A percentile compares a stretch with the other conserved stretches of the same genome.
phyloP scores from a whole-genome alignment of 2,329 filamentous ascomycete genomes.

The Fusarium papillatum region DNA sequence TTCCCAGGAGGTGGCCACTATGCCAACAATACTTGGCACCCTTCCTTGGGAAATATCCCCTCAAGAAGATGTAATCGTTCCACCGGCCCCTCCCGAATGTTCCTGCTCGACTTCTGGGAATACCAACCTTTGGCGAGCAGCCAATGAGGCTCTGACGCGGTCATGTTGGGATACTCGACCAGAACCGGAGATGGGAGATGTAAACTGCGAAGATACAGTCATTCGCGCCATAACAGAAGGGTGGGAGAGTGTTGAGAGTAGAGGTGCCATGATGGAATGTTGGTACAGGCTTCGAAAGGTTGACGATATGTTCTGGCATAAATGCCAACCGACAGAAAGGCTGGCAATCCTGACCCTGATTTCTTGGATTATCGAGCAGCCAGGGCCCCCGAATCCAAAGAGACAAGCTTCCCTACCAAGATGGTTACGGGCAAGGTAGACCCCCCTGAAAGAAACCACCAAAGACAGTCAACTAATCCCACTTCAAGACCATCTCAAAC shows the following conservation, averaged over 20 bases:
- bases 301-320: neutral
- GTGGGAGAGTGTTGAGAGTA: neutral
- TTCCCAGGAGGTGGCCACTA: neutral
- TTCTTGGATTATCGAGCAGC: neutral
- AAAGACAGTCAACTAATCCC: neutral
- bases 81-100: neutral
- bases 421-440: neutral
- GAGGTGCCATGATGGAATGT: neutral
- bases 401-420: neutral
- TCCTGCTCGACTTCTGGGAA: neutral
- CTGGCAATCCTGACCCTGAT: neutral
- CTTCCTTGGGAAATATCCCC: neutral
- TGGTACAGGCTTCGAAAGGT: neutral
- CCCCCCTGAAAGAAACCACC: too few relatives aligned
- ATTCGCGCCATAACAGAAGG: neutral
- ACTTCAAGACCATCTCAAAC: neutral
- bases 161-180: neutral
- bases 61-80: neutral
- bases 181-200: neutral
- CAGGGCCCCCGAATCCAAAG: neutral
- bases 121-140: neutral
- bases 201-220: neutral
- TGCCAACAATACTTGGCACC: neutral
- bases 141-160: neutral
- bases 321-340: neutral